Conservation (phyloP, 208 protist species). For the Novymonas esmeraldas region DNA sequence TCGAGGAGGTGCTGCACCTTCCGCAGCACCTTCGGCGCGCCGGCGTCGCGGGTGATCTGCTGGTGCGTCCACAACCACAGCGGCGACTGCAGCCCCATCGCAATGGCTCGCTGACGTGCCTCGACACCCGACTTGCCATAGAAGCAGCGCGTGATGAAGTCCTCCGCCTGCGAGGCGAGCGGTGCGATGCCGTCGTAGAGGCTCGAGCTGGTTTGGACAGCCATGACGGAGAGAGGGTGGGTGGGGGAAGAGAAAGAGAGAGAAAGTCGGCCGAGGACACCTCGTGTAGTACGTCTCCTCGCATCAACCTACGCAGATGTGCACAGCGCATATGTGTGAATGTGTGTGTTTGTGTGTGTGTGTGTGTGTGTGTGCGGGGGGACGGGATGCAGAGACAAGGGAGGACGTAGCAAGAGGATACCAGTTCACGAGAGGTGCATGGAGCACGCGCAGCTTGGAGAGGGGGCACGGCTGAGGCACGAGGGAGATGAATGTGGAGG, state of each 20-base stretch:
- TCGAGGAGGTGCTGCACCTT: constrained; percentile 58
- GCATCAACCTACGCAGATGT: too few relatives aligned
- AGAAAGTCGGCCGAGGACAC: neutral
- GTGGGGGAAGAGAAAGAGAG: neutral
- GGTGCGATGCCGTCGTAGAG: constrained; percentile 28
- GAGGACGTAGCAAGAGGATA: too few relatives aligned
- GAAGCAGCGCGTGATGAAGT: constrained; percentile 64
- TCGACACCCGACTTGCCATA: constrained; percentile 44
- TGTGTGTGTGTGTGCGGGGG: too few relatives aligned
- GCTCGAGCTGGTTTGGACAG: constrained; percentile 11
- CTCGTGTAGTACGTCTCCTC: neutral
- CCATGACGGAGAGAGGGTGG: too few relatives aligned
- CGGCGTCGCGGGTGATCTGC: constrained; percentile 25
- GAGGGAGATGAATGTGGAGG: too few relatives aligned
- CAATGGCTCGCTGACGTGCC: constrained; percentile 34
- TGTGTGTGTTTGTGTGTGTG: too few relatives aligned
- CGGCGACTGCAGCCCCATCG: constrained; percentile 72
- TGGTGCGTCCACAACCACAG: constrained; percentile 87
- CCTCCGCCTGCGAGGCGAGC: constrained; percentile 50
- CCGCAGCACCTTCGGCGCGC: constrained; percentile 44
- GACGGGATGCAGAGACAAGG: too few relatives aligned
- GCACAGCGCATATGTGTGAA: too few relatives aligned
- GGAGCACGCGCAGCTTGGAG: too few relatives aligned
- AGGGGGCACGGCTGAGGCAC: neutral
- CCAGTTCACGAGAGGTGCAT: too few relatives aligned